Percentiles rank a stretch among this genome's conserved stretches.
Conservation (phyloP, 2,329 filamentous ascomycete species). For the Talaromyces verruculosus region DNA sequence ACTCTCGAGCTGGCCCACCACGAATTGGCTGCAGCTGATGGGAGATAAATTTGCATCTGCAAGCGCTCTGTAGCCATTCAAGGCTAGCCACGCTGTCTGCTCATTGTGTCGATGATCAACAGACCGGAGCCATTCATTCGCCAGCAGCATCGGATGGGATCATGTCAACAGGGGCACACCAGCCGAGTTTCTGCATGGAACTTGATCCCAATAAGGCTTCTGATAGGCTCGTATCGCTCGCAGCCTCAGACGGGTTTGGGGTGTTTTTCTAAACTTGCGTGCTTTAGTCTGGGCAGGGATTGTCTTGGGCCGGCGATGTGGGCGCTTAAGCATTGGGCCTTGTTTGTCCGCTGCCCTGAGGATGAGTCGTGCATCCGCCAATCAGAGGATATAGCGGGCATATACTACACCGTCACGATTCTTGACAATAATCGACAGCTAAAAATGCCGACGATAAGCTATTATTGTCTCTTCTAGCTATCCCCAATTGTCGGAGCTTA, state of each 20-base stretch:
- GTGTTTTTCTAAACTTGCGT: not conserved
- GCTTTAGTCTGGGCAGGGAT: constrained; percentile 3
- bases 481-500: not conserved
- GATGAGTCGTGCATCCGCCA: constrained; percentile 7
- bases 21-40: constrained; percentile 12
- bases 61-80: constrained; percentile 18
- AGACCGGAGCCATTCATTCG: constrained; percentile 16
- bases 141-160: not conserved
- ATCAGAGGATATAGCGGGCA: constrained; percentile 7
- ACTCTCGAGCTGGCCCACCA: not conserved
- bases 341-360: constrained; percentile 6
- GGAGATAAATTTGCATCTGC: not conserved
- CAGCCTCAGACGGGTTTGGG: not conserved
- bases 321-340: constrained; percentile 19
- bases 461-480: not conserved
- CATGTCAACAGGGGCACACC: constrained; percentile 16
- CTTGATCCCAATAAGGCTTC: not conserved
- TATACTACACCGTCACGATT: not conserved
- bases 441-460: not conserved
- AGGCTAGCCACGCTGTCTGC: constrained; percentile 12
- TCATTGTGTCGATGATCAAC: constrained; percentile 1
- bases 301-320: constrained; percentile 4
- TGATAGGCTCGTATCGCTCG: constrained; percentile 14
- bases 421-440: not conserved
- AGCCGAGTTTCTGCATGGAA: constrained; percentile 7